phyloP scores from a whole-genome alignment of 2,329 filamentous ascomycete species.

The Lasiodiplodia citricola region DNA sequence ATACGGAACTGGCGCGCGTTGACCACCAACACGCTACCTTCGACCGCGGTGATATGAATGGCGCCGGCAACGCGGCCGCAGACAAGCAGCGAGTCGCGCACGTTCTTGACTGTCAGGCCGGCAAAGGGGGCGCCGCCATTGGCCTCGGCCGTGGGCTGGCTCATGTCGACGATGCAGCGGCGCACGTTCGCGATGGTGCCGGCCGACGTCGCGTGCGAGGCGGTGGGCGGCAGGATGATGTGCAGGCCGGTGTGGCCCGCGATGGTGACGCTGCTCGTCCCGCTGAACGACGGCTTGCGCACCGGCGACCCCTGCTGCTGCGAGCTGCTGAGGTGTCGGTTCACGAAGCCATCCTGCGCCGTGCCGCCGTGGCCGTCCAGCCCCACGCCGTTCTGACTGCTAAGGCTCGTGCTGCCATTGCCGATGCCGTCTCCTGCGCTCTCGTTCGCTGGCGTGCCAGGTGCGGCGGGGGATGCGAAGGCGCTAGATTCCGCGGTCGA shows the following conservation, averaged over 20 bases:
- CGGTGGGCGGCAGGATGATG: slow-evolving; percentile 76
- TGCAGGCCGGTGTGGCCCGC: slow-evolving; percentile 70
- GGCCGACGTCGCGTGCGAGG: slow-evolving; percentile 72
- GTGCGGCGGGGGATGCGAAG: slow-evolving; percentile 7
- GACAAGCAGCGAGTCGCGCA: slow-evolving; percentile 74
- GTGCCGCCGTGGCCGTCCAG: slow-evolving; percentile 35
- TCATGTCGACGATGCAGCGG: slow-evolving; percentile 81
- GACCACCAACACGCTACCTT: slow-evolving; percentile 77
- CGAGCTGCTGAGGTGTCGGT: slow-evolving; percentile 23
- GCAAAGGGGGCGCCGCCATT: slow-evolving; percentile 59
- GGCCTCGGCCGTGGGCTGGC: slow-evolving; percentile 56
- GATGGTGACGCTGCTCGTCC: slow-evolving; percentile 65
- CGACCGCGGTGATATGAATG: slow-evolving; percentile 78
- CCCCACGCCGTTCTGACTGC: slow-evolving; percentile 33
- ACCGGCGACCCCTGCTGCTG: slow-evolving; percentile 31
- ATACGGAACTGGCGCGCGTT: slow-evolving; percentile 82
- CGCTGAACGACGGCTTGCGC: slow-evolving; percentile 62
- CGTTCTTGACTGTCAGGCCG: slow-evolving; percentile 70
- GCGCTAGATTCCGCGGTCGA: slow-evolving; percentile 26
- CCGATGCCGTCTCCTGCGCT: slow-evolving; percentile 10
- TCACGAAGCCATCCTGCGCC: slow-evolving; percentile 32
- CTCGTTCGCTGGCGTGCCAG: slow-evolving; percentile 28
- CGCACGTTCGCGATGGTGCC: slow-evolving; percentile 73
- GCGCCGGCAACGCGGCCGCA: slow-evolving; percentile 80
- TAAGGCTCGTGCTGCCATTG: background rate